A percentile compares a stretch with the other conserved stretches of the same genome.
Conservation (phyloP, 2,329 filamentous ascomycete species). For the Diplodia intermedia region DNA sequence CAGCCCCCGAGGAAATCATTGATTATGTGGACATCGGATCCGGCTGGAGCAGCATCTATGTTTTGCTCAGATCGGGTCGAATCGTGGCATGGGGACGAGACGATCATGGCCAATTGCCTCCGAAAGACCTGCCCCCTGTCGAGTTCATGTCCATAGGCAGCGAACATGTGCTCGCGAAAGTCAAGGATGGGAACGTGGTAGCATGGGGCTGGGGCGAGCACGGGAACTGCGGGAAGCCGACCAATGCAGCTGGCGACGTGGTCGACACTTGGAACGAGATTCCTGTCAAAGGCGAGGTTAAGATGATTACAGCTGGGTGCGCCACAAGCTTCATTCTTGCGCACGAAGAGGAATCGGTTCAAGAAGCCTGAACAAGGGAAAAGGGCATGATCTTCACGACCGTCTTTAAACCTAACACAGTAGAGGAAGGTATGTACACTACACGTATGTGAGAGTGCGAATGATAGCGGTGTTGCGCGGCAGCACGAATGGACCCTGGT, state of each 20-base stretch:
- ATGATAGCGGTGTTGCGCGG: background rate
- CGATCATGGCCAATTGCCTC: constrained; percentile 82
- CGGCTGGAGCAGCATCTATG: constrained; percentile 82
- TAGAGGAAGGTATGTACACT: background rate
- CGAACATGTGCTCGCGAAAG: constrained; percentile 83
- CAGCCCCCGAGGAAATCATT: constrained; percentile 60
- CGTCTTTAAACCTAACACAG: background rate
- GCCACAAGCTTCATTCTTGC: constrained; percentile 80
- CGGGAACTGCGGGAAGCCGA: constrained; percentile 83
- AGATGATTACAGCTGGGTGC: constrained; percentile 79
- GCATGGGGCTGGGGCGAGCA: constrained; percentile 98
- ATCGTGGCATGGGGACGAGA: constrained; percentile 81
- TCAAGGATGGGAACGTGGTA: constrained; percentile 69
- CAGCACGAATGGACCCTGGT: background rate
- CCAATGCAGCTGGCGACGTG: constrained; percentile 68
- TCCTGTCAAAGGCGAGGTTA: constrained; percentile 60
- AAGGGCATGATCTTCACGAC: background rate
- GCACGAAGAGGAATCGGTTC: background rate
- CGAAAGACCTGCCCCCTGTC: constrained; percentile 65
- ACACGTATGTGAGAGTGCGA: background rate
- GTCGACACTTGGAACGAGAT: constrained; percentile 74
- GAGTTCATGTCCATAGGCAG: constrained; percentile 79
- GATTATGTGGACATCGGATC: constrained; percentile 74
- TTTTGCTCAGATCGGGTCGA: constrained; percentile 66
- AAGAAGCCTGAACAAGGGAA: background rate